Conservation (phyloP, 805 yeast genomes). For the Zygosaccharomyces pseudorouxii region DNA sequence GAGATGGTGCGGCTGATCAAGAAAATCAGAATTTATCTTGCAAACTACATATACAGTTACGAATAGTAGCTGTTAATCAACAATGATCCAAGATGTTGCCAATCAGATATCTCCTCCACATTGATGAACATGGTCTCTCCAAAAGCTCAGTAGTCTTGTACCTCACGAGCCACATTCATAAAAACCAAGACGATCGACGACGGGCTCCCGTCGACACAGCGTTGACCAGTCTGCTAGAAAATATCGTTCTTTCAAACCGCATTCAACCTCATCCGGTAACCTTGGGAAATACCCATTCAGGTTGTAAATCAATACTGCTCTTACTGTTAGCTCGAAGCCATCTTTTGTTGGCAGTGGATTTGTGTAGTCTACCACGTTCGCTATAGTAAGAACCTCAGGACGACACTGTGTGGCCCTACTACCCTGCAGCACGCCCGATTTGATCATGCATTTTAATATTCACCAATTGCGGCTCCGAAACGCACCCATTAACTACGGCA, state of each 20-base stretch:
- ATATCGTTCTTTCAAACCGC: constrained; percentile 57
- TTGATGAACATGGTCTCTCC: constrained; percentile 47
- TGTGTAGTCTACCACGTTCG: no score
- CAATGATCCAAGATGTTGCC: constrained; percentile 22
- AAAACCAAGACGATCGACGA: constrained; percentile 54
- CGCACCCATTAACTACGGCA: constrained; percentile 56
- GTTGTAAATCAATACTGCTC: no score
- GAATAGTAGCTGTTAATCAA: neutral
- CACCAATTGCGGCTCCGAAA: constrained; percentile 58
- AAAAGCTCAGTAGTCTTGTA: constrained; percentile 43
- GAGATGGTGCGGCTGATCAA: neutral
- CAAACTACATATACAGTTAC: neutral
- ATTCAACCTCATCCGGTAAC: constrained; percentile 83
- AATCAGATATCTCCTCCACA: constrained; percentile 35
- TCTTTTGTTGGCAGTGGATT: no score
- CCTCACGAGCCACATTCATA: constrained; percentile 45
- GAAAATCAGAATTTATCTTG: neutral
- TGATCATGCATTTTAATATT: constrained; percentile 65
- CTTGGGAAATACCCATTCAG: constrained; percentile 84
- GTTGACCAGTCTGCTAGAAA: constrained; percentile 56
- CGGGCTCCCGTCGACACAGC: constrained; percentile 68
- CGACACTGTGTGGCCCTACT: no score
- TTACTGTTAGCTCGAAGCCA: no score
- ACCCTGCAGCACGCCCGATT: constrained; percentile 30
- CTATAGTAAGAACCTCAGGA: no score